These are phyloP conservation scores for Clonostachys chloroleuca DNA, from an alignment of 2,329 filamentous ascomycete genomes.

Conservation along the genomic window DNA sequence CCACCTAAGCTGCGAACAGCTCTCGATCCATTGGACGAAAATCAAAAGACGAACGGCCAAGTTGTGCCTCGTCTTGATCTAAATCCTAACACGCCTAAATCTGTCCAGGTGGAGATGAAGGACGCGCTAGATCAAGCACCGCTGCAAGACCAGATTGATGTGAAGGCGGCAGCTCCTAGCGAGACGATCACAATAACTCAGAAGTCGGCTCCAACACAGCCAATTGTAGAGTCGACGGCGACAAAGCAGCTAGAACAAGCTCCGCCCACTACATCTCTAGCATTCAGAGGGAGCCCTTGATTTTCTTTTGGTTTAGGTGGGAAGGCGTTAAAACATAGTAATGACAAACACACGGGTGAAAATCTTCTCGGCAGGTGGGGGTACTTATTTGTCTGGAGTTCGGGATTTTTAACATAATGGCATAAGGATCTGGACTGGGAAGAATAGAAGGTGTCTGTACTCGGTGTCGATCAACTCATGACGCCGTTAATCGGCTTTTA, in stretches of 20 bases:
- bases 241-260: conserved; percentile 1
- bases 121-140: background rate
- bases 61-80: too few relatives aligned
- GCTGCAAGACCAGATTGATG: background rate
- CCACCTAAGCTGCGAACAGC: conserved; percentile 28
- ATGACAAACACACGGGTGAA: too few relatives aligned
- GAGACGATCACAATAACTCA: too few relatives aligned
- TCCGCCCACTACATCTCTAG: conserved; percentile 39
- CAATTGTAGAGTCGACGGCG: background rate
- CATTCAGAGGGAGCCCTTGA: conserved; percentile 54
- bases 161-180: too few relatives aligned
- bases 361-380: too few relatives aligned
- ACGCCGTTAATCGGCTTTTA: background rate
- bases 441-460: conserved; percentile 12
- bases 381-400: too few relatives aligned
- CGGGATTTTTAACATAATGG: background rate
- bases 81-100: background rate
- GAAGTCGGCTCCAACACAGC: conserved; percentile 7
- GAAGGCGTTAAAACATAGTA: too few relatives aligned
- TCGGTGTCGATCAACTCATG: background rate
- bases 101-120: background rate
- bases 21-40: conserved; percentile 9
- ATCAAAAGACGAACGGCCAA: too few relatives aligned
- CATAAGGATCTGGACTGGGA: background rate
- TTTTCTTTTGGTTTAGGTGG: too few relatives aligned